These are phyloP conservation scores for Vachellia pachyceras DNA, from an alignment of 306 rosid species.

Conservation along the genomic window DNA sequence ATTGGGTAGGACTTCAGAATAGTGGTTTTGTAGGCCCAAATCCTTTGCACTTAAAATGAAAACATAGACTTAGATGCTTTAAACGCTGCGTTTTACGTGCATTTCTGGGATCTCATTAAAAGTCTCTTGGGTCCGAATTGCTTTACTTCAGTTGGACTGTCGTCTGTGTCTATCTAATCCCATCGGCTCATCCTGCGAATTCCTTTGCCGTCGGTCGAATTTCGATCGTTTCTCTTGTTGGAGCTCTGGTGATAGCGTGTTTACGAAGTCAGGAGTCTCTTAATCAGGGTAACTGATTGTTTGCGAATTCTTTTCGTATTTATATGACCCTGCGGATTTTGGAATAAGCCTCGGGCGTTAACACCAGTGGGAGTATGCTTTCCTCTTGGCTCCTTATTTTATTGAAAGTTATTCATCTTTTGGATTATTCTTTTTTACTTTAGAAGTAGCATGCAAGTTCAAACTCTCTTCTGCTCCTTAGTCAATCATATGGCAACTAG, in stretches of 20 bases:
- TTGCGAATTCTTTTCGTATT: slow-evolving; percentile 23
- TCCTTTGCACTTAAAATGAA: too few species aligned
- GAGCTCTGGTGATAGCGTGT: slow-evolving; percentile 52
- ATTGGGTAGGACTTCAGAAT: too few species aligned
- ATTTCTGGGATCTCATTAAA: too few species aligned
- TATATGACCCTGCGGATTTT: neutral
- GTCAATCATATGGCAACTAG: neutral
- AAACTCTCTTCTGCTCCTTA: neutral
- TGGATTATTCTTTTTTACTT: neutral
- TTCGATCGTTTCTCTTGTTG: slow-evolving; percentile 30
- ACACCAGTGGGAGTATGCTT: neutral
- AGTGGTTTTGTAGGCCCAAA: too few species aligned
- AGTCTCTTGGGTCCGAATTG: neutral
- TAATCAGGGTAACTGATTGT: slow-evolving; percentile 43
- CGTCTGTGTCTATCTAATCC: neutral
- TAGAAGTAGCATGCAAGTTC: too few species aligned
- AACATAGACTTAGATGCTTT: too few species aligned
- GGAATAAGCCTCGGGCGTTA: neutral
- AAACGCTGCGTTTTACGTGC: too few species aligned
- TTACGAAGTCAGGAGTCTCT: slow-evolving; percentile 22
- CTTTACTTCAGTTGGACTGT: neutral
- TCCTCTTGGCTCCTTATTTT: neutral
- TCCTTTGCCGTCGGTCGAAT: neutral
- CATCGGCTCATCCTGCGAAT: slow-evolving; percentile 30
- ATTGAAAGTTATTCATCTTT: neutral